phyloP scores from a whole-genome alignment of 345 rosid species.

The Arabidopsis thaliana region TAIR10.1 NC_003070.9:4054501-4055000 shows the following conservation, averaged over 20 bases:
- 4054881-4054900: conserved; percentile 16
- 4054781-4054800: conserved; percentile 3
- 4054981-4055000: conserved; percentile 33
- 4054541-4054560: neutral
- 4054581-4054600: neutral
- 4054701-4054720: conserved; percentile 20
- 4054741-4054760: conserved; percentile 15
- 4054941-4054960: conserved; percentile 25
- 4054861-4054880: conserved; percentile 4
- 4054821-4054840: neutral
- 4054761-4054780: neutral
- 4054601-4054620: neutral
- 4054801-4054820: conserved; percentile 25
- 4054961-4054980: conserved; percentile 14
- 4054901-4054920: conserved; percentile 21
- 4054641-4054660: neutral
- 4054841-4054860: conserved; percentile 30
- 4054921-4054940: conserved; percentile 38
- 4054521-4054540: neutral
- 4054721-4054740: neutral
- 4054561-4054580: conserved; percentile 1
- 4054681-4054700: conserved; percentile 7
- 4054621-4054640: neutral
- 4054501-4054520: conserved; percentile 29
- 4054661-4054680: no score